Evolutionary conservation across 768 basidiomycete genomes (phyloP), one percentile per base, ranked within the genome.

Genomic region (Russula sp.): DNA sequence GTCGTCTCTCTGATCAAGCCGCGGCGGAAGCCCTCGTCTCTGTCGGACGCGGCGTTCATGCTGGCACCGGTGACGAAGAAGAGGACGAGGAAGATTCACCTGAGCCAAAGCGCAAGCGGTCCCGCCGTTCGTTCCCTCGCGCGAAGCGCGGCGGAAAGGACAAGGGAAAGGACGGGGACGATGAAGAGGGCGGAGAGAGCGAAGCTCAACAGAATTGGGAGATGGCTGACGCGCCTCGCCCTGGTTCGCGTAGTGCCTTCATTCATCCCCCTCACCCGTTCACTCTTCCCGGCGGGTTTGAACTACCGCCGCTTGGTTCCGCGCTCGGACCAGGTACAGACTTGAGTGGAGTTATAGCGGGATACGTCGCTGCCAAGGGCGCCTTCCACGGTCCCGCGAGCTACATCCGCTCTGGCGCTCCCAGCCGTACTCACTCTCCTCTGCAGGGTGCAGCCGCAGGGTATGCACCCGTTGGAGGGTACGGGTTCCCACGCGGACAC

Each of bases 21-120:
- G 92, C 92, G 2, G 92, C 92, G 13, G 92, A 94, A 76, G 87
- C 90, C 3, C 84, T 94, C 50, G 91, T 93, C 50, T 86, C 89
- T 53, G 90, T 94, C 38, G 89, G 90, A 34, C 83, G 90, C 57
- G 74, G 75, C 67, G 61, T 79, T 72, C 26, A 76, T 71, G 60
- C 71, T 24, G 73, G 74, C 8, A 80, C 76, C 44, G 79, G 75
- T 34, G 80, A 82, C 60, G 81, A 82, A 32, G 76, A 77, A 26
- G 77, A 76, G 34, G 75, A 72, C 2, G 72, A 75, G 22, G 84
- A 84, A 18, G 79, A 70, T 24, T 61, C 72, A 53, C 72, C 74
- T 42, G 74, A 69, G 63, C 86, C 87, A 40, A 81, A 79, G 75
- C 80, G 82, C 76, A 87, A 87, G 73, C 78, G 87, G 18, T 76